Evolutionary conservation across 805 yeast species (phyloP).

Genomic region (Novakomyces olei): DNA sequence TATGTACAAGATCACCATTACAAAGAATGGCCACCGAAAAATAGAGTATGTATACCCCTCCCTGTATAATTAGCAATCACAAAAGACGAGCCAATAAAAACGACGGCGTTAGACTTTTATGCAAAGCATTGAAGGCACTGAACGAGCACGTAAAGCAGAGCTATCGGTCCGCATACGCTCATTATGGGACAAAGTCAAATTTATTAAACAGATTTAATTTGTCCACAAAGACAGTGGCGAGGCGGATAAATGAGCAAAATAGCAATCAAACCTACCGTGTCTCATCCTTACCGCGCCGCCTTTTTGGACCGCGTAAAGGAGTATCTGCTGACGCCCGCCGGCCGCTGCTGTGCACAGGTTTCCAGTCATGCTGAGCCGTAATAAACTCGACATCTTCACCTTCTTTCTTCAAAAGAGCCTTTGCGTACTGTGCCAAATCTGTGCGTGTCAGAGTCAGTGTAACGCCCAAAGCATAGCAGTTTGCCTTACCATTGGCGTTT

Average conservation of each 20-base stretch:
- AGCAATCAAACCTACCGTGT: constrained; percentile 4
- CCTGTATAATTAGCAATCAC: neutral
- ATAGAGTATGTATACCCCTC: constrained; percentile 25
- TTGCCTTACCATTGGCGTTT: no score
- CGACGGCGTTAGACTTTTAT: neutral
- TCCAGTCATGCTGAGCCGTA: constrained; percentile 26
- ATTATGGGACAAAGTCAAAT: no score
- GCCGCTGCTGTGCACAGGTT: constrained; percentile 17
- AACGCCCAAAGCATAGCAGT: no score
- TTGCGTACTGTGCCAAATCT: constrained; percentile 1
- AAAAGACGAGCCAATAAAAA: neutral
- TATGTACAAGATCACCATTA: neutral
- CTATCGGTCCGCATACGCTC: no score
- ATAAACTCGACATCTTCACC: constrained; percentile 17
- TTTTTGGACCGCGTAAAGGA: no score
- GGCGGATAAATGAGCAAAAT: neutral
- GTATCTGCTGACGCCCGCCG: no score
- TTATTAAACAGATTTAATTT: no score
- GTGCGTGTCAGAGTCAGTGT: no score
- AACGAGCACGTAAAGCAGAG: no score
- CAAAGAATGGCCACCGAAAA: constrained; percentile 44
- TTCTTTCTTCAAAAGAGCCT: constrained; percentile 1
- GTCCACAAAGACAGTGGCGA: neutral
- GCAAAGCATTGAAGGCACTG: no score
- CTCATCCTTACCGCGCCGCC: constrained; percentile 8